phyloP scores from a whole-genome alignment of 495 filamentous ascomycete species.

The Massariosphaeria phaeospora region DNA sequence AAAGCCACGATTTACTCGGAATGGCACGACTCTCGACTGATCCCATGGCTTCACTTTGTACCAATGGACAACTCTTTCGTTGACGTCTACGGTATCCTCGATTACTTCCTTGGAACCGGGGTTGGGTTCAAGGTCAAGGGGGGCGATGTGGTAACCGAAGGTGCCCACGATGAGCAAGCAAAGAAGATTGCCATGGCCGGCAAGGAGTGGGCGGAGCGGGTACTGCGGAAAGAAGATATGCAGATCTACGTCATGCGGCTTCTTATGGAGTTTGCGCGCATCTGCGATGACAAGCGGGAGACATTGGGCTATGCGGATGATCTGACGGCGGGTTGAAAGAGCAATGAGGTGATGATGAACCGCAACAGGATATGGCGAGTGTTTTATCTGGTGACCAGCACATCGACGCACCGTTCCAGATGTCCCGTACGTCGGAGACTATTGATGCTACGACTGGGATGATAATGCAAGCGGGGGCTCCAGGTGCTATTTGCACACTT shows the following conservation, averaged over 20 bases:
- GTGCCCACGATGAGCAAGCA: constrained; percentile 25
- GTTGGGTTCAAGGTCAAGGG: constrained; percentile 1
- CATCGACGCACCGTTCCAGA: no score
- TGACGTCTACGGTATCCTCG: constrained; percentile 71
- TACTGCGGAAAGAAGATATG: constrained; percentile 34
- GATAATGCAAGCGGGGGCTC: no score
- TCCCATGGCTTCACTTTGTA: constrained; percentile 50
- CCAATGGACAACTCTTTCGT: constrained; percentile 78
- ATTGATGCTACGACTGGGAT: no score
- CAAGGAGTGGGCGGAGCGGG: constrained; percentile 31
- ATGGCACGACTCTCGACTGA: constrained; percentile 41
- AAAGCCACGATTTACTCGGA: constrained; percentile 44
- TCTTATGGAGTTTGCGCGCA: constrained; percentile 31
- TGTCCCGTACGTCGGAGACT: no score
- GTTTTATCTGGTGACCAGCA: no score
- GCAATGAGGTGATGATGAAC: not conserved
- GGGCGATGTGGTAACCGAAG: constrained; percentile 1
- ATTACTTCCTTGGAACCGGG: constrained; percentile 64
- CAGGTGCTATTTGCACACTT: no score
- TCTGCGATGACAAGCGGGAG: constrained; percentile 29
- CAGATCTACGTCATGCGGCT: constrained; percentile 30
- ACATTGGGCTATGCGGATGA: constrained; percentile 28
- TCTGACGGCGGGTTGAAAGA: not conserved
- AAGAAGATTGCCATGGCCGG: constrained; percentile 30
- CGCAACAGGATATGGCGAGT: no score